Base-by-base conservation (phyloP, 2,329 filamentous ascomycete genomes). In the Sphaerulina populicola region DNA sequence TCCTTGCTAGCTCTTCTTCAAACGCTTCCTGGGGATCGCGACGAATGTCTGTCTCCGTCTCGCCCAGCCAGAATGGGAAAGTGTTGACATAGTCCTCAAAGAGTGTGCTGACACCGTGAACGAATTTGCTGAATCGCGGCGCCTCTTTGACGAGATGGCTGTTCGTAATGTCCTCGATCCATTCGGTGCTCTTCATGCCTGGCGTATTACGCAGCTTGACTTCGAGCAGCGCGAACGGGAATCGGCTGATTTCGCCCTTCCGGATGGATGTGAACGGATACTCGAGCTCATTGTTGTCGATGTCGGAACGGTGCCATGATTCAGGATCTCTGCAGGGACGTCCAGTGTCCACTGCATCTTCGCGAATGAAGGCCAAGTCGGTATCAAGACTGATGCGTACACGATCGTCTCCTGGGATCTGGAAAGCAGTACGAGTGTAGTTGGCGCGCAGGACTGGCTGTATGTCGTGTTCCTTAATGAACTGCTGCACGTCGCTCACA, bases 61-160 rank as follows among this genome's bases (percentile, higher is more conserved):
- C 86, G 62, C 85, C 85, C 31, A 97, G 79, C 93, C 93, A 98
- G 73, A 97, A 96, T 11, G 93, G 93, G 64, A 97, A 82, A 56
- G 82, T 90, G 71, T 97, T 97, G 68, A 98, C 90, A 64, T 95
- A 82, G 69, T 98, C 74, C 63, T 97, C 93, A 60, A 97, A 97
- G 2, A 98, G 77, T 36, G 85, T 83, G 6, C 91, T 90, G 4
- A 94, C 83, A 55, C 93, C 93, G 63, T 98, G 91, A 2, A 94
- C 86, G 62, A 97, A 98, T 69, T 98, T 98, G 62, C 89, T 96
- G 72, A 98, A 98, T 45, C 86, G 82, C 1, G 90, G 88, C 0
- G 86, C 83, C 41, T 89, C 82, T 66, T 95, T 89, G 57, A 98
- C 86, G 4, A 98, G 78, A 68, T 98, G 91, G 4, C 89, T 96